Conservation (phyloP, 139 green algal genomes). For the Tetraselmis chui region DNA sequence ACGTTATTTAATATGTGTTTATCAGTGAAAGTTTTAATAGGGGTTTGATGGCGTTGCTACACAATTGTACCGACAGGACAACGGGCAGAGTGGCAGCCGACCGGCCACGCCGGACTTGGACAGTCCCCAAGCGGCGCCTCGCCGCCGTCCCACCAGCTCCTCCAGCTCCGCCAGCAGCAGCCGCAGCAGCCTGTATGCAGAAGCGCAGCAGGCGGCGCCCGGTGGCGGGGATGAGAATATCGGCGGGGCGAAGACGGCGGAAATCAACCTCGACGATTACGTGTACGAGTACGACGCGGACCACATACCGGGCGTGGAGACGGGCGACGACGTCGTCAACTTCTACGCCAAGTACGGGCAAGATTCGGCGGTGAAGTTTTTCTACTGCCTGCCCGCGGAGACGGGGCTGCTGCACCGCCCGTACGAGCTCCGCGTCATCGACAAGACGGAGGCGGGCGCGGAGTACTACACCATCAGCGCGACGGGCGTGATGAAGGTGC, state of each 20-base stretch:
- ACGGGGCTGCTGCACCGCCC: constrained; percentile 47
- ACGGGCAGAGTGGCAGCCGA: too few species aligned
- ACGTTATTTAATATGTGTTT: too few species aligned
- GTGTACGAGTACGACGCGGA: neutral
- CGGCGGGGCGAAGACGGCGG: too few species aligned
- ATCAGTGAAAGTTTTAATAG: too few species aligned
- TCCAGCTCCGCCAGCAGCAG: neutral
- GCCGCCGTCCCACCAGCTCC: neutral
- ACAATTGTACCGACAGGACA: too few species aligned
- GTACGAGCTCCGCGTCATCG: constrained; percentile 64
- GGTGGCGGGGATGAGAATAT: neutral
- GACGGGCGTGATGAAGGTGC: constrained; percentile 63
- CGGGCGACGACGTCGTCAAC: constrained; percentile 59
- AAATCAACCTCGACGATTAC: neutral
- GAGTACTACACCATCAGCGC: constrained; percentile 76
- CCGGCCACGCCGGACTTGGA: too few species aligned
- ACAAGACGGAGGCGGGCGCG: constrained; percentile 23
- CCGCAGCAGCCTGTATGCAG: neutral
- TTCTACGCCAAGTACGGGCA: constrained; percentile 71
- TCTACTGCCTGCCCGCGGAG: constrained; percentile 61
- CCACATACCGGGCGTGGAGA: constrained; percentile 32
- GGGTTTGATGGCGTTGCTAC: too few species aligned
- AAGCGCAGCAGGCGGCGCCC: neutral
- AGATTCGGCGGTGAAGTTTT: constrained; percentile 71
- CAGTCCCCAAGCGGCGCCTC: too few species aligned